A percentile compares a stretch with the other conserved stretches of the same genome.
phyloP scores from a whole-genome alignment of 2,329 filamentous ascomycete species.

The Diplodia mutila region DNA sequence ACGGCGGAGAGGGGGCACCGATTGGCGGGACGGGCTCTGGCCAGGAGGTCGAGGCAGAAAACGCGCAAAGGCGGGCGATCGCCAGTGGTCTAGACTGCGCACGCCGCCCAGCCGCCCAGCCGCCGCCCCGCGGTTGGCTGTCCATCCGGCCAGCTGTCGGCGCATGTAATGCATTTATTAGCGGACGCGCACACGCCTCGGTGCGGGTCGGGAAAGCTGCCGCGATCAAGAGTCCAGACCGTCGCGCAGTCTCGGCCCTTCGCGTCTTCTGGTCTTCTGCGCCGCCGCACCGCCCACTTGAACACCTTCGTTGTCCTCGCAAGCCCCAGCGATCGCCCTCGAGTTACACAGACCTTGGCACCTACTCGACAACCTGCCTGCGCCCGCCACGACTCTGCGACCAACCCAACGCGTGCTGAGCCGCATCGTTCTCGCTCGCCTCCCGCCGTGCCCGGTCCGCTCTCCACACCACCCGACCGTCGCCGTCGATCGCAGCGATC shows the following conservation, averaged over 20 bases:
- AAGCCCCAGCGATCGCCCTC: constrained; percentile 3
- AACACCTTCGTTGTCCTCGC: not conserved
- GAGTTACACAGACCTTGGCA: constrained; percentile 16
- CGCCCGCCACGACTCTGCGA: not conserved
- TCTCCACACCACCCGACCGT: not conserved
- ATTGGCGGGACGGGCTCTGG: not conserved
- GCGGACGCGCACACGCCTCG: constrained; percentile 6
- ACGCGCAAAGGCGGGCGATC: not conserved
- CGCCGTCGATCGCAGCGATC: constrained; percentile 15
- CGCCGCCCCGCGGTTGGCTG: constrained; percentile 18
- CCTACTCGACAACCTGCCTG: not conserved
- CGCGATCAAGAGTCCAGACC: constrained; percentile 6
- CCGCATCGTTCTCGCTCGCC: not conserved
- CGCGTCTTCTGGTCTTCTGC: constrained; percentile 4
- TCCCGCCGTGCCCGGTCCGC: not conserved
- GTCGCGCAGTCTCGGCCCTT: not conserved
- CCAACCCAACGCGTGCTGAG: not conserved
- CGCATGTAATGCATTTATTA: constrained; percentile 19
- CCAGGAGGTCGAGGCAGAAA: not conserved
- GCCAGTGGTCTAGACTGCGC: not conserved
- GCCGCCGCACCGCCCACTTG: not conserved
- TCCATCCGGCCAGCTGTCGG: constrained; percentile 1
- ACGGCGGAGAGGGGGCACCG: not conserved
- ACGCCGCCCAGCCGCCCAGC: not conserved
- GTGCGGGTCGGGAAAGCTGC: constrained; percentile 16